phyloP scores from a whole-genome alignment of 371 early-diverging fungal species.

The Phascolomyces articulosus region DNA sequence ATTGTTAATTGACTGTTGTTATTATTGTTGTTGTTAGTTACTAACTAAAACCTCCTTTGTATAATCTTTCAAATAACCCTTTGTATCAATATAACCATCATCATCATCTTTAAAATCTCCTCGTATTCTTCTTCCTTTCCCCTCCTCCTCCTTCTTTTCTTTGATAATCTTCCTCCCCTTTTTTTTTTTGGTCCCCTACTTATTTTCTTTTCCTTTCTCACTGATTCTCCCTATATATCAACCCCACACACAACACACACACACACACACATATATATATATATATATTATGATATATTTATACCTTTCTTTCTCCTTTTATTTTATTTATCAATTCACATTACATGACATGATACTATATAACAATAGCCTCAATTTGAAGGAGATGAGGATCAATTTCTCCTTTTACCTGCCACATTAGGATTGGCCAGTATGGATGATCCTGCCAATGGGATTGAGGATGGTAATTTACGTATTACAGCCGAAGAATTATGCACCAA shows the following conservation, averaged over 20 bases:
- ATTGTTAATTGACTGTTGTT: background rate
- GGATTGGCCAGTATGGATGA: slow-evolving; percentile 57
- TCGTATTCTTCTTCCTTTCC: background rate
- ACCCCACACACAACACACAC: background rate
- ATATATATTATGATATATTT: background rate
- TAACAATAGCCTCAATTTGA: slow-evolving; percentile 56
- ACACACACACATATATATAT: background rate
- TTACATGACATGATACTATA: too few relatives aligned
- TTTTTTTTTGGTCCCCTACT: too few relatives aligned
- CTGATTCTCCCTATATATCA: background rate
- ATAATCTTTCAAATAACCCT: too few relatives aligned
- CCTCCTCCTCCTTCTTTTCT: background rate
- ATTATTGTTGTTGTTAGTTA: background rate
- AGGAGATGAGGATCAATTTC: slow-evolving; percentile 61
- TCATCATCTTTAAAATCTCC: too few relatives aligned
- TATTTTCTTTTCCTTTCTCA: background rate
- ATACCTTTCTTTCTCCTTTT: background rate
- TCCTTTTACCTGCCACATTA: slow-evolving; percentile 55
- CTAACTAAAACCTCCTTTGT: background rate
- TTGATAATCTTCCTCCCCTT: too few relatives aligned
- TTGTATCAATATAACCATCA: too few relatives aligned
- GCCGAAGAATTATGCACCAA: slow-evolving; percentile 53
- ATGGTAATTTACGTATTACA: slow-evolving; percentile 56
- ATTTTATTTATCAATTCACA: too few relatives aligned
- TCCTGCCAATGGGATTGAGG: slow-evolving; percentile 61